phyloP scores from a whole-genome alignment of 306 rosid genomes.

The Geum urbanum region DNA sequence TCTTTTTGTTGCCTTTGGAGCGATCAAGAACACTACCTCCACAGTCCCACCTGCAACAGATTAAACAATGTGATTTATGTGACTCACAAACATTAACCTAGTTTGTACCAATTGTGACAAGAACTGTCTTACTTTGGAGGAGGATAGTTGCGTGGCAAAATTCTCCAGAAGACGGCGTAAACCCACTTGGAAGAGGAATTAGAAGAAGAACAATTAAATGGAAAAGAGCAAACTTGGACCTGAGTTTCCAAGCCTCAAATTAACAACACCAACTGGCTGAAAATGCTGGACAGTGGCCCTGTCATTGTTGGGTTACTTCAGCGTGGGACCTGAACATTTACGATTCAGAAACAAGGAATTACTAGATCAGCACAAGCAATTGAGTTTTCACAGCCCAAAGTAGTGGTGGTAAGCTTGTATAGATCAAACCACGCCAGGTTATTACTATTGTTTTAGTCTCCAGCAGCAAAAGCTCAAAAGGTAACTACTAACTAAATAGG shows the following conservation, averaged over 20 bases:
- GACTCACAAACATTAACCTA: too few species aligned
- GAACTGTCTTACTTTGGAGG: conserved; percentile 65
- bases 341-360: conserved; percentile 11
- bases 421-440: too few species aligned
- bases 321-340: conserved; percentile 46
- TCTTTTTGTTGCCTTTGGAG: too few species aligned
- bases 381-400: background rate
- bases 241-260: conserved; percentile 23
- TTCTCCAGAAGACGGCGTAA: conserved; percentile 82
- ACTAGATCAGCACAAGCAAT: background rate
- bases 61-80: too few species aligned
- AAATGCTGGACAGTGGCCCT: conserved; percentile 22
- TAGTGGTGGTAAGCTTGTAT: background rate
- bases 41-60: too few species aligned
- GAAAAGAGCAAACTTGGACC: conserved; percentile 12
- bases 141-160: conserved; percentile 77
- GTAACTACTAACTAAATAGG: too few species aligned
- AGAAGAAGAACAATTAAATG: conserved; percentile 43
- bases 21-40: too few species aligned
- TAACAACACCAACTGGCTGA: conserved; percentile 31
- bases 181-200: conserved; percentile 75
- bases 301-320: conserved; percentile 24
- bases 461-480: too few species aligned
- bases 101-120: background rate
- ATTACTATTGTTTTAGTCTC: background rate